Evolutionary conservation across 2,329 filamentous ascomycete species (phyloP), one percentile per base, ranked within the genome.

Genomic region (Furcasterigmium sp.): DNA sequence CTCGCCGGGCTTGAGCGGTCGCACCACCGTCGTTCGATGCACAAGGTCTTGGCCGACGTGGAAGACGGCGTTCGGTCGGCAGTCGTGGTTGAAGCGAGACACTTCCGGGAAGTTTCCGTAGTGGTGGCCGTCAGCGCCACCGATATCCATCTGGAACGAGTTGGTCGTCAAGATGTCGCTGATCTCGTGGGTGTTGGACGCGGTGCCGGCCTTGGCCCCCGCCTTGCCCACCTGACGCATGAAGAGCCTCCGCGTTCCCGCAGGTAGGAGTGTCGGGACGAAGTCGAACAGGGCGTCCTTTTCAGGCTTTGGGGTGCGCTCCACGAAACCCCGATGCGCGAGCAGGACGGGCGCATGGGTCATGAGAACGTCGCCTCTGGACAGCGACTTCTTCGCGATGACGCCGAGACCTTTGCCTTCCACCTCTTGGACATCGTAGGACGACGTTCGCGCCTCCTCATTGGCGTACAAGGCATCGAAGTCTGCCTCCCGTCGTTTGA

Each of bases 61-160:
- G 56, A 70, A 70, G 49, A 64, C 67, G 26, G 64, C 61, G 45
- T 70, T 70, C 20, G 68, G 63, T 3, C 67, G 59, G 46, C 68
- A 72, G 53, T 70, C 66, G 54, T 72, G 68, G 55, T 72, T 72
- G 45, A 69, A 53, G n/a, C 66, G 57, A 13, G 68, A 50, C 10
- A 50, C 47, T 17, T 49, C 48, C 11, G 46, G 46, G 34, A 45
- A 50, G 37, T 49, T 49, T 34, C 44, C 48, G 35, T 49, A 50
- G 17, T 50, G 46, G 26, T 50, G 44, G 6, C 30, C 46, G 23
- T 42, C 38, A 2, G 21, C 34, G 8, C 46, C 47, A 39, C 48
- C 48, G 3, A 50, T 25, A 40, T 50, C 48, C 37, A 50, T 46
- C 40, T 50, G 48, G 46, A 50, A 50, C 17, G 48, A 46, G 35